These are phyloP conservation scores for Aureobasidium sp. DNA, from an alignment of 2,329 filamentous ascomycete genomes.

Conservation along the genomic window DNA sequence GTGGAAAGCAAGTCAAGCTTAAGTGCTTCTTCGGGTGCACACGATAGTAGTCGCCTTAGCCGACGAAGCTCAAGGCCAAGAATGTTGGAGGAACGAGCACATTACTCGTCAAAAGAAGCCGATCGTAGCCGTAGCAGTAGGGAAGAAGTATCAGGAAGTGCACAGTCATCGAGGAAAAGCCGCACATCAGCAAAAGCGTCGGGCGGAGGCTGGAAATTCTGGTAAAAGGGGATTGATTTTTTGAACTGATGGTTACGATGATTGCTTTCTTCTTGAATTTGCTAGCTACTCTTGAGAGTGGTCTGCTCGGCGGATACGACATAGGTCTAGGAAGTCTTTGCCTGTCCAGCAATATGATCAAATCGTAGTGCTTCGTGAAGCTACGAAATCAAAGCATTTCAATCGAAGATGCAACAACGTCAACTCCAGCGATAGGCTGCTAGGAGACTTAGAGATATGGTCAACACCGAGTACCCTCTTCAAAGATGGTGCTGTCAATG, in stretches of 20 bases:
- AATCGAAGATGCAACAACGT: not conserved
- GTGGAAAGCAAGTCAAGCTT: not conserved
- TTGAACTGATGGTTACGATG: no score
- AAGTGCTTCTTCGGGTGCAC: not conserved
- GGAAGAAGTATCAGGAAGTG: not conserved
- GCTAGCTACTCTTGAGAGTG: not conserved
- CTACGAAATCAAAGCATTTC: not conserved
- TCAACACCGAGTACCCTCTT: no score
- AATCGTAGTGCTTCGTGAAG: not conserved
- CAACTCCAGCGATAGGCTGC: not conserved
- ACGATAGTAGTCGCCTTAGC: not conserved
- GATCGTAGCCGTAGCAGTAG: not conserved
- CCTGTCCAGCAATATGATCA: not conserved
- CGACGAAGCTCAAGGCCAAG: not conserved
- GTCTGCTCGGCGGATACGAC: not conserved
- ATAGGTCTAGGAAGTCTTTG: not conserved
- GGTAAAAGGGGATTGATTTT: not conserved
- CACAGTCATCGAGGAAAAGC: not conserved
- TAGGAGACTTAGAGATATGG: not conserved
- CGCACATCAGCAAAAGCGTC: not conserved
- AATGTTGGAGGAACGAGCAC: not conserved
- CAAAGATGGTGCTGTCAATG: not conserved
- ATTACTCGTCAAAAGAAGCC: not conserved
- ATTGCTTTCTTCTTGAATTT: not conserved
- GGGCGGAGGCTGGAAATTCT: not conserved